Evolutionary conservation across 2,329 filamentous ascomycete species (phyloP), one percentile per base, ranked within the genome.

Genomic region (Cladobotryum mycophilum): DNA sequence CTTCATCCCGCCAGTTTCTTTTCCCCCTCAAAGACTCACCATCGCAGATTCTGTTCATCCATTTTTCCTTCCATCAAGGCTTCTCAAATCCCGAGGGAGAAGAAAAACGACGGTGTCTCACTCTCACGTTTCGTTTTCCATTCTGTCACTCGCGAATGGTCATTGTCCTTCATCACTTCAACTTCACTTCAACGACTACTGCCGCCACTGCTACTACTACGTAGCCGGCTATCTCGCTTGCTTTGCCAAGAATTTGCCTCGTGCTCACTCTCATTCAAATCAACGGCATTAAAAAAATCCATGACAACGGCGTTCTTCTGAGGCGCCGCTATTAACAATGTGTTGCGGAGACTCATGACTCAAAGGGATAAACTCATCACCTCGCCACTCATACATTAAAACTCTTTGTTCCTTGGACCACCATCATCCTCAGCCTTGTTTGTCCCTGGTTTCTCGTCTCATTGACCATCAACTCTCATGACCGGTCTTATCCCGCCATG

Each of bases 401-500:
- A 38, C 34, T 20, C 34, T 15, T 30, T 30, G 25, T 22, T 20
- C 37, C 36, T 38, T 11, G 12, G 36, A 18, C 15, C 38, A 41
- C 13, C 8, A 40, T 17, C 37, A 40, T 41, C 25, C 33, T 22
- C 12, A 48, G 11, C 18, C 14, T 37, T 47, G 20, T 20, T 5
- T 22, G 34, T 22, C 9, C 30, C 20, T 20, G 3, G 41, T 20
- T 41, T 22, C 33, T 13, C 56, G 48, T 61, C 61, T 53, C 51
- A 49, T 25, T 34, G 25, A 49, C 37, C 36, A 37, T 25, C 22
- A 17, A 34, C 20, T 49, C 51, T 50, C 51, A 53, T 53, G 51
- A 53, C 57, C 58, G 58, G 63, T 63, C 61, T 53, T 42, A 62
- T 57, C 56, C 63, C 64, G 67, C 65, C 66, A 80, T 80, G 77